Evolutionary conservation across 768 basidiomycete species (phyloP), one percentile per base, ranked within the genome.

Genomic region (Tylopilus vinaceipallidus): DNA sequence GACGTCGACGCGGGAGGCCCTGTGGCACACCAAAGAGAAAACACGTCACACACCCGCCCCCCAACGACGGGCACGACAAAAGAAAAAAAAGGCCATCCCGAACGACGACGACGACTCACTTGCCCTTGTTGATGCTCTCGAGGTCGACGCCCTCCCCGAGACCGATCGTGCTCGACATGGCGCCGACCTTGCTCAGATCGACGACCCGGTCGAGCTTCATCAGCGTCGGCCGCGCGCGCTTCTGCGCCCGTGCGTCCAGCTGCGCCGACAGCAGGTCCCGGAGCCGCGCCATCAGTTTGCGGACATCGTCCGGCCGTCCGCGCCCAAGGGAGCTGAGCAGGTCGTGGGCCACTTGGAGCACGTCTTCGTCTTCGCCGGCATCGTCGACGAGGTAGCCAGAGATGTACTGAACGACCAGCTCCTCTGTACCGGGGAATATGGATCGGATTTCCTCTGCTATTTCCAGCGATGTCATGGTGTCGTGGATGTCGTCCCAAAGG

Each of bases 71-170:
- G 19, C 32, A 20, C 41, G n/a, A n/a, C n/a, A n/a, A n/a, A n/a
- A n/a, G n/a, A n/a, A n/a, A n/a, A n/a, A n/a, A n/a, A n/a, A n/a
- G n/a, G n/a, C n/a, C n/a, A n/a, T n/a, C n/a, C n/a, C n/a, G n/a
- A n/a, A n/a, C n/a, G n/a, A n/a, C n/a, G 20, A 32, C 10, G 4
- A 14, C 19, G 12, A 66, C 74, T 68, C 64, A 91, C 89, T 94
- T 94, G 75, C 88, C 91, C 77, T 95, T 94, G 72, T 92, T 93
- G 46, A 92, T 91, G 33, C 88, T 90, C 68, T 92, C 91, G 45
- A 95, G 73, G 66, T 95, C 92, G 33, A 94, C 90, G 13, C 89
- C 89, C 54, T 91, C 88, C 0, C 81, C 75, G 41, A 94, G 72
- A 5, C 82, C 86, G 54, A 92, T 86, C 7, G 91, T 92, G 49